Evolutionary conservation across 768 basidiomycete genomes (phyloP), one percentile per base, ranked within the genome.

Genomic region (Boletus fagicola): DNA sequence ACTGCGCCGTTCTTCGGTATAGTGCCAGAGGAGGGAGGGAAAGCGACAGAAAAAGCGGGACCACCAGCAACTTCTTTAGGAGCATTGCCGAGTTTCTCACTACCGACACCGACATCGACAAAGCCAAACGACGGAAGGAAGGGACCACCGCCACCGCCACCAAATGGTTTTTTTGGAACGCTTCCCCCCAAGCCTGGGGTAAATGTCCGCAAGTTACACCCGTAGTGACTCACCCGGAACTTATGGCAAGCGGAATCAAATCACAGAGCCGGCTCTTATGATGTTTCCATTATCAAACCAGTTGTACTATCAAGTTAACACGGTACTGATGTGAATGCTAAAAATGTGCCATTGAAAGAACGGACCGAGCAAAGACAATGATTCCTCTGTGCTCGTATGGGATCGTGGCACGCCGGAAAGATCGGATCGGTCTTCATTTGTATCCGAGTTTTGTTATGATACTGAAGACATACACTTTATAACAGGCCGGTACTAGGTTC

Each of bases 201-300:
- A 36, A 36, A 16, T 7, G 13, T 16, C 15, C 15, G 12, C 35
- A 5, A 35, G 35, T 35, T 35, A 15, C 35, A 35, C 13, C 35
- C 16, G 15, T 36, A 24, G 22, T 15, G 4, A 9, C 24, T 45
- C 44, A 18, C 9, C 10, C 1, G 10, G 9, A 26, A 11, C 44
- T 26, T 28, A 5, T 18, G 16, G 28, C 26, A 46, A 26, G 15
- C 10, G 16, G 2, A 5, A 18, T 9, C 5, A 18, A 26, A 4
- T 13, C 1, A 9, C 24, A 9, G 22, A 4, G 0, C 24, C 4
- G 8, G 43, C 0, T 4, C 24, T 16, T 0, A 5, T 18, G 44
- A 45, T 26, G 16, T 10, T 45, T 45, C 9, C 2, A 8, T 26
- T 26, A 16, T 45, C 15, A 16, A 26, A 10, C 24, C 3, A 26